Evolutionary conservation across 2,329 filamentous ascomycete species (phyloP).

Genomic region (Ilyonectria sp.): DNA sequence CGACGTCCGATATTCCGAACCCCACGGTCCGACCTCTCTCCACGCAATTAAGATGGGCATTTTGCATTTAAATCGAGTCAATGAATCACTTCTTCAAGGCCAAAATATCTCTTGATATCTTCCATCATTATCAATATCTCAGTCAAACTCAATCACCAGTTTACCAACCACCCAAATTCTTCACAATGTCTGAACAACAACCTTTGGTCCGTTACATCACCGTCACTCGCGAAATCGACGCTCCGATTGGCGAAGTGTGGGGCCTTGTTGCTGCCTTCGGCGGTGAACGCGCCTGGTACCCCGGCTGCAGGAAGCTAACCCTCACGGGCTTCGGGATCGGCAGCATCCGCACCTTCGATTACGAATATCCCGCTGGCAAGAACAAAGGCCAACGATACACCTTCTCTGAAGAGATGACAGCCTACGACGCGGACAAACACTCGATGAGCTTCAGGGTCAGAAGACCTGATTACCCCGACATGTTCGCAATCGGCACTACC

Average conservation of each 20-base stretch:
- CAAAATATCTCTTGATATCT: no score
- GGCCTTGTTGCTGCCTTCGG: slow-evolving; percentile 14
- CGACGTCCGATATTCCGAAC: no score
- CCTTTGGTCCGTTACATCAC: neutral
- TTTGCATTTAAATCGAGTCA: no score
- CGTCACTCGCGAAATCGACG: slow-evolving; percentile 18
- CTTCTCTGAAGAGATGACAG: slow-evolving; percentile 17
- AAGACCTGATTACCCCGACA: slow-evolving; percentile 18
- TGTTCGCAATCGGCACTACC: slow-evolving; percentile 17
- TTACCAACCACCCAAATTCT: neutral
- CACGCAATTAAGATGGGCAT: no score
- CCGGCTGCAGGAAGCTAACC: slow-evolving; percentile 1
- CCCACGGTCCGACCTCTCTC: no score
- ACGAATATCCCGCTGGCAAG: slow-evolving; percentile 16
- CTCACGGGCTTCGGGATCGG: slow-evolving; percentile 10
- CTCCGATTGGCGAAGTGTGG: slow-evolving; percentile 15
- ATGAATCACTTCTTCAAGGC: no score
- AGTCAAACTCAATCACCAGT: no score
- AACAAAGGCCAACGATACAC: slow-evolving; percentile 10
- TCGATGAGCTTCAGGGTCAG: slow-evolving; percentile 17
- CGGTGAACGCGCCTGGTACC: slow-evolving; percentile 7
- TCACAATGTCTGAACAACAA: neutral
- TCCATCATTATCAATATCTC: no score
- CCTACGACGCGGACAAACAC: slow-evolving; percentile 1
- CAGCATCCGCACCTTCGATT: slow-evolving; percentile 15